Percentiles rank a stretch among this genome's conserved stretches.
Evolutionary conservation across 164 flowering plant species (phyloP).

Genomic region (Cinnamomum micranthum): DNA sequence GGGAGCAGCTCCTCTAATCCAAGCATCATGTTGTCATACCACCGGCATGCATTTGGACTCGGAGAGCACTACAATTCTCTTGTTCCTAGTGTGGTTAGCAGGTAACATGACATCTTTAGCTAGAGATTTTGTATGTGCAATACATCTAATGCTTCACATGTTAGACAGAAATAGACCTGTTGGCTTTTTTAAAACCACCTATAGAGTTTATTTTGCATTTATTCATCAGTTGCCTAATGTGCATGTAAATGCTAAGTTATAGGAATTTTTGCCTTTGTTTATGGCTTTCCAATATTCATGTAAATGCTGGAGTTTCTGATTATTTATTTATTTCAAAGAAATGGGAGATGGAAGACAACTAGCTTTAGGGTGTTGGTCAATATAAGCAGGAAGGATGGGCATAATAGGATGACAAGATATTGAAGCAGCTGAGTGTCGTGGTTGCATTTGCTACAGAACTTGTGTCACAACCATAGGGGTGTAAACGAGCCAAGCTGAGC

Average conservation of each 20-base stretch:
- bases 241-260: background rate
- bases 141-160: background rate
- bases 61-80: slow-evolving; percentile 97
- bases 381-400: too few species aligned
- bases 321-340: background rate
- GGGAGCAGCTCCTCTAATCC: slow-evolving; percentile 24
- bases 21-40: slow-evolving; percentile 72
- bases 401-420: too few species aligned
- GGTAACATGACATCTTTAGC: slow-evolving; percentile 10
- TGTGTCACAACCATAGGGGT: background rate
- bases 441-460: background rate
- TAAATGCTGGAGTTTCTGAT: background rate
- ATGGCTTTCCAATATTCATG: background rate
- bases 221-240: background rate
- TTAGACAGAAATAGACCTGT: background rate
- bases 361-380: too few species aligned
- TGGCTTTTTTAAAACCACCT: background rate
- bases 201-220: background rate
- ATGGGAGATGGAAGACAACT: background rate
- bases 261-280: background rate
- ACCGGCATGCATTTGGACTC: slow-evolving; percentile 86
- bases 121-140: background rate
- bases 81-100: slow-evolving; percentile 33
- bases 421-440: too few species aligned
- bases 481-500: background rate